Base-by-base conservation (phyloP, 306 rosid species). In the Rubus idaeus region DNA sequence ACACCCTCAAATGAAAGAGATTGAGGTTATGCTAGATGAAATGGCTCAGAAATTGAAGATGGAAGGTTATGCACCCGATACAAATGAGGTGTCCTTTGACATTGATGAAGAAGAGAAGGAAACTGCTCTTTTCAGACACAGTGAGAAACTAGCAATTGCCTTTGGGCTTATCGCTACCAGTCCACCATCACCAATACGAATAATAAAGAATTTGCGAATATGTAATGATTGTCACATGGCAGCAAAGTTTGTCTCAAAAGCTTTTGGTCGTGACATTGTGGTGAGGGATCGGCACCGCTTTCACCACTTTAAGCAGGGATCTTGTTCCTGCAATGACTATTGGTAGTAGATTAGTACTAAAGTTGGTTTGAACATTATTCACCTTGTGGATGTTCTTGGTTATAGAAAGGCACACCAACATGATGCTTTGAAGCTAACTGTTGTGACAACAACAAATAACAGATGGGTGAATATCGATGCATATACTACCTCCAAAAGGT, bases 111-210 rank as follows among this genome's bases (percentile, higher is more conserved):
- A 92, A 85, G 96, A 90, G 84, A 90, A 88, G 91, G 94, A 89
- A 87, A 87, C 90, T 64, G 79, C 84, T 21, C 86, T 88, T 56
- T 84, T 82, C 79, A 83, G 85, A 77, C 97, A 90, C 40, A 89
- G 91, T 76, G 97, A 92, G 83, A 92, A 92, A 79, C 92, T 92
- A 68, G 96, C 96, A 5, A 84, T 92, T 68, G 92, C 97, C 71
- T 92, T 92, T 55, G 97, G 96, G 51, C 91, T 92, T 18, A 82
- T 92, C 40, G 52, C 84, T 79, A 83, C 72, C 60, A 75, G 84
- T 65, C 88, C 94, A 30, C 87, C 94, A 39, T 74, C 84, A 40
- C 90, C 91, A 44, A 86, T 92, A 67, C 84, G 92, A 79, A 87
- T 90, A 75, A 83, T 86, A 21, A 90, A 92, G 91, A 92, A 90